Evolutionary conservation across 768 basidiomycete species (phyloP), one percentile per base, ranked within the genome.

Genomic region (Suillus alpinus): DNA sequence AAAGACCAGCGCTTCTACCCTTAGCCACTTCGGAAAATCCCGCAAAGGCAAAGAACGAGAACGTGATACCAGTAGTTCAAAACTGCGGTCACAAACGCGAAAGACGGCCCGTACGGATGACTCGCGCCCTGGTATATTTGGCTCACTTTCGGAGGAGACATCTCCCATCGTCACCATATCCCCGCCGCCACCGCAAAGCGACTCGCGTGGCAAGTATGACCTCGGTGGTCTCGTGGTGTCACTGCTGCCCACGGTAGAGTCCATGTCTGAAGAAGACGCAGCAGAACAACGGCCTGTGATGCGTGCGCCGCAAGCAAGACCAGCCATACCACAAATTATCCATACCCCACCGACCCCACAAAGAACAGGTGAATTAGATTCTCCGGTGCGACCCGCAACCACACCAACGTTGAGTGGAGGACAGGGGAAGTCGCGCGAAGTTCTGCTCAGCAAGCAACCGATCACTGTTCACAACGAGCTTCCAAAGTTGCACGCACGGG

Each of bases 301-400:
- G 39, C 66, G 72, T 44, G 71, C 71, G 16, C 62, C 68, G n/a
- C 73, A 69, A 47, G 65, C 39, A 50, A 62, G 65, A 31, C 65
- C 63, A 40, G 31, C 18, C n/a, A 70, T 74, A 66, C 75, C 75
- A 41, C 65, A 61, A 32, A 76, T 76, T 56, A 68, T 72, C 14
- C 76, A 77, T 65, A 76, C 75, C 53, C 76, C 75, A 41, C 73
- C 75, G 41, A 76, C 75, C 29, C 75, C 75, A 57, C 68, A 75
- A 47, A 68, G 76, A 9, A 61, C 62, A 2, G 69, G 63, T 23
- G 67, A 62, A 2, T 12, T 63, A 10, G 65, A 62, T 49, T 50
- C 53, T 16, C 61, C 57, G 29, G 56, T 44, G 34, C 52, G 41
- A n/a, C 59, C 63, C 1, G 55, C 23, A 26, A 55, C 65, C 4